Percentiles rank a stretch among this genome's conserved stretches.
These are phyloP conservation scores for Samsoniella hepiali DNA, from an alignment of 2,329 filamentous ascomycete species.

Conservation along the genomic window DNA sequence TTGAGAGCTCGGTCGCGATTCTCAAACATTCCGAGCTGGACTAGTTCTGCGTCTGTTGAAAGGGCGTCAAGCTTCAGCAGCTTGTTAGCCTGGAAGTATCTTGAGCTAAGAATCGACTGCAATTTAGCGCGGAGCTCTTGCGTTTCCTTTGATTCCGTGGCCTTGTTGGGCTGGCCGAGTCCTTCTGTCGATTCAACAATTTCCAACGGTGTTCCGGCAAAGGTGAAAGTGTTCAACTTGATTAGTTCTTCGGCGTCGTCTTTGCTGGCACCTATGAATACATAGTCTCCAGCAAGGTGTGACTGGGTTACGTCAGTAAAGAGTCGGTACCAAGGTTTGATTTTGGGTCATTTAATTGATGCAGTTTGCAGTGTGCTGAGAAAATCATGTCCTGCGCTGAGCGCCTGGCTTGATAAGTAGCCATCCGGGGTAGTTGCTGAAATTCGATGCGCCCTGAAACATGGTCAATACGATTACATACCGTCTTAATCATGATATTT, in stretches of 20 bases:
- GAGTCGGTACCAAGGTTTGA: conserved; percentile 30
- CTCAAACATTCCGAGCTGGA: conserved; percentile 72
- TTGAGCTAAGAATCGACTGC: conserved; percentile 65
- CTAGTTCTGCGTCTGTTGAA: conserved; percentile 66
- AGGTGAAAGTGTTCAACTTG: conserved; percentile 65
- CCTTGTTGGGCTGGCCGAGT: conserved; percentile 32
- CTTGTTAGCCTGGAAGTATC: conserved; percentile 70
- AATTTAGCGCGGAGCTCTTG: conserved; percentile 67
- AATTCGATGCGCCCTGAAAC: conserved; percentile 27
- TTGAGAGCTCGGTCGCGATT: conserved; percentile 71
- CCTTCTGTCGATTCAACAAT: conserved; percentile 49
- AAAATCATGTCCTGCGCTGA: conserved; percentile 50
- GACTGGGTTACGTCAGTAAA: conserved; percentile 71
- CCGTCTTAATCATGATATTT: conserved; percentile 68
- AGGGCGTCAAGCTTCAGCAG: conserved; percentile 81
- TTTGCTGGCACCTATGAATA: conserved; percentile 64
- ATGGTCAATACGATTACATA: conserved; percentile 53
- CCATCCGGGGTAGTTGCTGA: conserved; percentile 46
- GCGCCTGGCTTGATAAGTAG: conserved; percentile 8
- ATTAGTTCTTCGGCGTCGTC: conserved; percentile 62
- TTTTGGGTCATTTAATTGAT: conserved; percentile 10
- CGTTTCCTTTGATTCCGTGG: conserved; percentile 49
- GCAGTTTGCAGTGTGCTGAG: conserved; percentile 30
- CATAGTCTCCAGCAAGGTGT: conserved; percentile 63
- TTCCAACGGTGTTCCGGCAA: conserved; percentile 62